Evolutionary conservation across 148 eudicot species (phyloP).

Genomic region (Camellia granthamiana): DNA sequence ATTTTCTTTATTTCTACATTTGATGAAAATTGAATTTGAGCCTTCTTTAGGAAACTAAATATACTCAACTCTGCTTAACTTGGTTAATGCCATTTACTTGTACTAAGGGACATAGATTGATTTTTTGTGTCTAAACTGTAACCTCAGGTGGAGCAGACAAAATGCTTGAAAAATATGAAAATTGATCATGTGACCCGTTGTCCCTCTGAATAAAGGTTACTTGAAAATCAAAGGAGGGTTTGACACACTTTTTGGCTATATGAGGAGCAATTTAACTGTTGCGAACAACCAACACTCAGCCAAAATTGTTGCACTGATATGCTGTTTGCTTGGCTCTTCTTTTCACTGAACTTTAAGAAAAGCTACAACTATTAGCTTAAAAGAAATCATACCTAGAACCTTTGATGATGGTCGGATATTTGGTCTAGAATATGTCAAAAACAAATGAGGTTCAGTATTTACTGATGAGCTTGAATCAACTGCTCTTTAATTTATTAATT

Average conservation of each 20-base stretch:
- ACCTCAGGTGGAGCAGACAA: neutral
- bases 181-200: neutral
- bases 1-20: neutral
- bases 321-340: neutral
- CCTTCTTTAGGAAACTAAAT: no score
- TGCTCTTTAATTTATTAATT: neutral
- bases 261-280: neutral
- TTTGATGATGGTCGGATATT: neutral
- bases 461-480: conserved; percentile 8
- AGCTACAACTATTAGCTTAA: neutral
- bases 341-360: neutral
- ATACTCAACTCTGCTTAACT: neutral
- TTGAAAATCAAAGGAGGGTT: neutral
- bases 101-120: neutral
- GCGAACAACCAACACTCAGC: neutral
- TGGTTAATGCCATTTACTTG: neutral
- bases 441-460: neutral
- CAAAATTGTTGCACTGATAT: neutral
- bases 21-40: no score
- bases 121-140: neutral
- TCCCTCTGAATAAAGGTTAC: neutral
- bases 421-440: neutral
- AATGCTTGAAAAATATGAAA: neutral
- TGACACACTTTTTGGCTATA: neutral
- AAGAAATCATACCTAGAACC: neutral